Conservation (phyloP, 164 flowering plant genomes). For the Warburgia ugandensis region DNA sequence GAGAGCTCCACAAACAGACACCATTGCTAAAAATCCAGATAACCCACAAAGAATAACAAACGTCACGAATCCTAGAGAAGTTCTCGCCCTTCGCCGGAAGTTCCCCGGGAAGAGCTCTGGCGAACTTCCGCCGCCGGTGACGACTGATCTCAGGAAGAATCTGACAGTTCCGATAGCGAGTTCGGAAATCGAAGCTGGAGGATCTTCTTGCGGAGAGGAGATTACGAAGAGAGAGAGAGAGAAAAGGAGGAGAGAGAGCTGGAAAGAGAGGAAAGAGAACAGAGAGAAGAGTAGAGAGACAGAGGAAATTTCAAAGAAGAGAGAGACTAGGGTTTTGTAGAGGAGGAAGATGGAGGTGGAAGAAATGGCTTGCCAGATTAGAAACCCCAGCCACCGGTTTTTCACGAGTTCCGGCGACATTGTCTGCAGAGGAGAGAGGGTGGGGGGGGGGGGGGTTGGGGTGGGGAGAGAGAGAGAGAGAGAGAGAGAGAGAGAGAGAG, state of each 20-base stretch:
- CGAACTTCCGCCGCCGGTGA: conserved; percentile 13
- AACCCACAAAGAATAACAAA: conserved; percentile 22
- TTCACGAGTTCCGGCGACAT: conserved; percentile 31
- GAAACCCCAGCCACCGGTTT: conserved; percentile 55
- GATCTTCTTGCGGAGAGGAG: conserved; percentile 32
- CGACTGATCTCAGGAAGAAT: conserved; percentile 23
- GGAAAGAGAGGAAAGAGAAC: conserved; percentile 15
- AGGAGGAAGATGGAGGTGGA: conserved; percentile 37
- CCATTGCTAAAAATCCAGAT: conserved; percentile 16
- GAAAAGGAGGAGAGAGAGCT: conserved; percentile 24
- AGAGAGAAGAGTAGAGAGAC: conserved; percentile 10
- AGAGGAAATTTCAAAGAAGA: conserved; percentile 17
- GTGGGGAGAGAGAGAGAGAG: conserved; percentile 1
- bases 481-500: no score
- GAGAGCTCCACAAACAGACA: conserved; percentile 22
- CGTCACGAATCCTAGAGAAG: conserved; percentile 24
- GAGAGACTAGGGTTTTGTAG: conserved; percentile 25
- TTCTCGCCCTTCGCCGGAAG: conserved; percentile 32
- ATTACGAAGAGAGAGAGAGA: conserved; percentile 16
- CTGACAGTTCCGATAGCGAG: conserved; percentile 30
- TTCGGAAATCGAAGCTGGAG: conserved; percentile 30
- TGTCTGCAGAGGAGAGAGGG: conserved; percentile 1
- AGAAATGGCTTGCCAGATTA: conserved; percentile 62
- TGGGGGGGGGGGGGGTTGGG: not conserved
- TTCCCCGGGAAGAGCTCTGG: conserved; percentile 2